Percentiles rank a stretch among this genome's conserved stretches.
These are phyloP conservation scores for Dactylonectria macrodidyma DNA, from an alignment of 2,329 filamentous ascomycete genomes.

Conservation along the genomic window DNA sequence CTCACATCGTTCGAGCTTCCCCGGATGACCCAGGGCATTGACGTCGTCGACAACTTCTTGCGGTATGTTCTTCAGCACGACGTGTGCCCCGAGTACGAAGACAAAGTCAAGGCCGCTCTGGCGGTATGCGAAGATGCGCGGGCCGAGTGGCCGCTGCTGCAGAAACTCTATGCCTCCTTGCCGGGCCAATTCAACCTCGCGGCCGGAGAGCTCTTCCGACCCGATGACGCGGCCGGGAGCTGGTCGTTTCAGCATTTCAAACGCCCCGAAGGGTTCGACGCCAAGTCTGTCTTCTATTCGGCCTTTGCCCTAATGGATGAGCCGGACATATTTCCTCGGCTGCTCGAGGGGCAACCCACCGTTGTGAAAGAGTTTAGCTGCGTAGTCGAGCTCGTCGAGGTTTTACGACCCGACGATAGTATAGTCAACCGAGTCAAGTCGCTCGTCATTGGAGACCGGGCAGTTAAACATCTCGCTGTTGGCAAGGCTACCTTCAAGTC, in stretches of 20 bases:
- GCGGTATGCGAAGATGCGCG: conserved; percentile 77
- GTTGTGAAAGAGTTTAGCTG: conserved; percentile 65
- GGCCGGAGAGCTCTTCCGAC: conserved; percentile 76
- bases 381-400: conserved; percentile 72
- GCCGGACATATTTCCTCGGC: conserved; percentile 50
- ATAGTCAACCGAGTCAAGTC: conserved; percentile 60
- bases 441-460: conserved; percentile 53
- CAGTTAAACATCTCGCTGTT: conserved; percentile 56
- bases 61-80: conserved; percentile 88
- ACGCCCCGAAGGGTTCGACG: conserved; percentile 58
- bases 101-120: conserved; percentile 77
- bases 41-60: conserved; percentile 87
- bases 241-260: conserved; percentile 49
- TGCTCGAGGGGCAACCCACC: conserved; percentile 41
- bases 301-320: conserved; percentile 59
- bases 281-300: conserved; percentile 60
- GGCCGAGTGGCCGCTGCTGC: conserved; percentile 75
- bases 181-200: conserved; percentile 89
- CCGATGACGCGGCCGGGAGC: conserved; percentile 44
- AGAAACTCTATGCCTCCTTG: conserved; percentile 65
- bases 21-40: conserved; percentile 70
- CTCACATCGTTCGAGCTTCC: conserved; percentile 69
- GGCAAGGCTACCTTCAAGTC: conserved; percentile 63
- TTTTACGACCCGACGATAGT: conserved; percentile 62
- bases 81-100: conserved; percentile 85